Conservation (phyloP, 2,329 filamentous ascomycete genomes). For the Xylaria arbuscula region DNA sequence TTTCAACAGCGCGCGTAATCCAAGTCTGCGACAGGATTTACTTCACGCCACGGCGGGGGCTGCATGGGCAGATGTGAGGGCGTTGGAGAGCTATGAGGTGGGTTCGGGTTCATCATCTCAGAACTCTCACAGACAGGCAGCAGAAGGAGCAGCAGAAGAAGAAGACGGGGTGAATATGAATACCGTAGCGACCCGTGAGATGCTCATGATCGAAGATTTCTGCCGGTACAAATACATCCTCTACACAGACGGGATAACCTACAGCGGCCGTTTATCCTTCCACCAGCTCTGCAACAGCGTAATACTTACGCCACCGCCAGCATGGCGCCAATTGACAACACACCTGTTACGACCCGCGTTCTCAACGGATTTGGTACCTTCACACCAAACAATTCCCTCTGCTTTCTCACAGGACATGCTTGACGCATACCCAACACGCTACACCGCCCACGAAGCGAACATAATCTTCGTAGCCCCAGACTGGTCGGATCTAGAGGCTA, state of each 20-base stretch:
- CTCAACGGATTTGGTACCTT: slow-evolving; percentile 18
- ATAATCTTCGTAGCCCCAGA: slow-evolving; percentile 32
- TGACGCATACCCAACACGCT: slow-evolving; percentile 21
- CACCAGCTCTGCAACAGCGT: slow-evolving; percentile 31
- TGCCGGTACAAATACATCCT: slow-evolving; percentile 33
- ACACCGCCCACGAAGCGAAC: slow-evolving; percentile 24
- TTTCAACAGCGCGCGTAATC: slow-evolving; percentile 21
- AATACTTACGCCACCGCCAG: slow-evolving; percentile 17
- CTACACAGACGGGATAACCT: slow-evolving; percentile 30
- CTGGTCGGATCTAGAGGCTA: slow-evolving; percentile 30
- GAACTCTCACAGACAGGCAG: neutral
- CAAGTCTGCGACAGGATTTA: slow-evolving; percentile 23
- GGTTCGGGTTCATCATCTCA: neutral
- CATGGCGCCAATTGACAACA: slow-evolving; percentile 31
- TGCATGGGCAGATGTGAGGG: slow-evolving; percentile 27
- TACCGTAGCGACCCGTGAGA: too few relatives aligned
- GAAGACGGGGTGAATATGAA: neutral
- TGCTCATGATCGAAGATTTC: slow-evolving; percentile 32
- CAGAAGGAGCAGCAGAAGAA: neutral
- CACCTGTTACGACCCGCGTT: slow-evolving; percentile 24
- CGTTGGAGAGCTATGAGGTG: slow-evolving; percentile 24
- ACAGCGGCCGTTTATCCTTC: slow-evolving; percentile 27
- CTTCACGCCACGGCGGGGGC: slow-evolving; percentile 12
- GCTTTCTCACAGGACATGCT: neutral
- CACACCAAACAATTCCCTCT: too few relatives aligned